These are phyloP conservation scores for Neonectria faginata DNA, from an alignment of 2,329 filamentous ascomycete species.

Conservation along the genomic window DNA sequence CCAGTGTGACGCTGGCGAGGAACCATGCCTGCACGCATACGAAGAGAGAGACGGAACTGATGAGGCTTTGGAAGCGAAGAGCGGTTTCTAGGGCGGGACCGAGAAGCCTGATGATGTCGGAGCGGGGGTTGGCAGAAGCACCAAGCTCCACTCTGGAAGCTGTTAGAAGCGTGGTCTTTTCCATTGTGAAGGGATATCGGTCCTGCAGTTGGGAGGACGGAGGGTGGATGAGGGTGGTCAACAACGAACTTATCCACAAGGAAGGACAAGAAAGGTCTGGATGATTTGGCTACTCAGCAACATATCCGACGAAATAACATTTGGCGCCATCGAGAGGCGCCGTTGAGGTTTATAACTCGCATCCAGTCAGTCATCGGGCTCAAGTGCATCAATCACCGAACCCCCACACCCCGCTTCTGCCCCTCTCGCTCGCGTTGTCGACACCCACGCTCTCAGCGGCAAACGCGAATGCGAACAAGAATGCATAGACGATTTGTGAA, in stretches of 20 bases:
- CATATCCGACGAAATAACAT: background rate
- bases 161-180: slow-evolving; percentile 54
- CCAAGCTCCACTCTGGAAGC: slow-evolving; percentile 52
- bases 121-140: slow-evolving; percentile 46
- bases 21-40: slow-evolving; percentile 49
- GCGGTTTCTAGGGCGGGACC: slow-evolving; percentile 51
- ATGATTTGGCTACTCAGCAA: background rate
- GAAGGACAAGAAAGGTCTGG: background rate
- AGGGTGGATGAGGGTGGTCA: background rate
- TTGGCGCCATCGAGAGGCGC: background rate
- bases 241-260: background rate
- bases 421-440: slow-evolving; percentile 20
- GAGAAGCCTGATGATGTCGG: slow-evolving; percentile 49
- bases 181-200: slow-evolving; percentile 44
- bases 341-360: slow-evolving; percentile 27
- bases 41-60: slow-evolving; percentile 48
- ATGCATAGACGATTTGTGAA: slow-evolving; percentile 10
- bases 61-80: slow-evolving; percentile 51
- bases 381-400: slow-evolving; percentile 5
- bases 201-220: slow-evolving; percentile 1
- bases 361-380: background rate
- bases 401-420: slow-evolving; percentile 22
- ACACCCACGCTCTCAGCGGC: slow-evolving; percentile 23
- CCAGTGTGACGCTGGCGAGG: slow-evolving; percentile 46
- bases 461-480: slow-evolving; percentile 30